Percentiles rank a stretch among this genome's conserved stretches.
phyloP scores from a whole-genome alignment of 768 basidiomycete genomes.

The Russula lepida region DNA sequence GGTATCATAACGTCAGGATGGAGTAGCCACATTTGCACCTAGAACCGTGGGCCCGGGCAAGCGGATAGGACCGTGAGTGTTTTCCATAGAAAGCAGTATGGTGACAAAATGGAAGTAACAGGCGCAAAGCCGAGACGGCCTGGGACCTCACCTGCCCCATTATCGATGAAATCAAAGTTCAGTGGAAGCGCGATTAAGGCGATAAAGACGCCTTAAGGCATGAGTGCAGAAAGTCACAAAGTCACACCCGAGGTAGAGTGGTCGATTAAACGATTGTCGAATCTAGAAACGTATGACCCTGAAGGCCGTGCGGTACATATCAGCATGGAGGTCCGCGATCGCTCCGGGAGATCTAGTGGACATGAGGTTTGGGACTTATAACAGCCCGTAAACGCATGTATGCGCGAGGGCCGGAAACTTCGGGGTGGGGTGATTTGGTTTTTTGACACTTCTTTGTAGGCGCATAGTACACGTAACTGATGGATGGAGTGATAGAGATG shows the following conservation, averaged over 20 bases:
- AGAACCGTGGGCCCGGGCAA: conserved; percentile 19
- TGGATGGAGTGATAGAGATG: neutral
- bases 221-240: conserved; percentile 7
- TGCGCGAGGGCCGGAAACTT: neutral
- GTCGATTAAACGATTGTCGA: conserved; percentile 1
- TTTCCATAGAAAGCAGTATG: conserved; percentile 11
- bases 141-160: conserved; percentile 19
- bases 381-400: conserved; percentile 18
- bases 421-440: neutral
- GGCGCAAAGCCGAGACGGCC: conserved; percentile 16
- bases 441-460: neutral
- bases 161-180: conserved; percentile 21
- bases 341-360: conserved; percentile 18
- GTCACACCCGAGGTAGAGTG: conserved; percentile 1
- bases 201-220: conserved; percentile 21
- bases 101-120: conserved; percentile 14
- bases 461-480: neutral
- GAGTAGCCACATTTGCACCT: conserved; percentile 11
- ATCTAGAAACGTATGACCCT: conserved; percentile 13
- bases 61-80: conserved; percentile 17
- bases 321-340: conserved; percentile 15
- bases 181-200: conserved; percentile 21
- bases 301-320: conserved; percentile 3
- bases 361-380: neutral
- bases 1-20: conserved; percentile 10